phyloP scores from a whole-genome alignment of 257 asterid species.

The Vinca minor region DNA sequence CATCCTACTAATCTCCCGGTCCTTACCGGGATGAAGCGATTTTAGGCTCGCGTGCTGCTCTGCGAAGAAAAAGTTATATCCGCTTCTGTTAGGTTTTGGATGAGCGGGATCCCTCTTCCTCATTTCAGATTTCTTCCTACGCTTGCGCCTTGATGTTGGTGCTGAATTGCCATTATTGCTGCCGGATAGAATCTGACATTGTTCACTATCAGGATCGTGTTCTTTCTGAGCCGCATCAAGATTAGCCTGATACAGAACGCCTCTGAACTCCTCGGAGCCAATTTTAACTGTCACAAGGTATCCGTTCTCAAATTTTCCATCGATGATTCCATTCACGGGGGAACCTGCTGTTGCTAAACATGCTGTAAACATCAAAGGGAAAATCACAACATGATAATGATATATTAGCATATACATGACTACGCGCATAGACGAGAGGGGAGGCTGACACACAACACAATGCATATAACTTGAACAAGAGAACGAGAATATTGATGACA shows the following conservation, averaged over 20 bases:
- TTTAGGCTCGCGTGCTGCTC: slow-evolving; percentile 76
- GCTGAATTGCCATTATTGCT: slow-evolving; percentile 13
- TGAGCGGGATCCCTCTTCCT: slow-evolving; percentile 70
- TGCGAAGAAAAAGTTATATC: slow-evolving; percentile 84
- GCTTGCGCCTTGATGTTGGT: slow-evolving; percentile 35
- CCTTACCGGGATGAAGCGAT: slow-evolving; percentile 57
- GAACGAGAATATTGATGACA: too few relatives aligned
- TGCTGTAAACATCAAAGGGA: background rate
- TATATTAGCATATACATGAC: background rate
- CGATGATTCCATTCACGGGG: slow-evolving; percentile 59
- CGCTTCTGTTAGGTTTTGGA: slow-evolving; percentile 89
- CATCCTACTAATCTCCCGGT: slow-evolving; percentile 71
- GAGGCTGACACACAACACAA: too few relatives aligned
- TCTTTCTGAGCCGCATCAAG: slow-evolving; percentile 12
- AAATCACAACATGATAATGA: background rate
- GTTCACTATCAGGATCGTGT: too few relatives aligned
- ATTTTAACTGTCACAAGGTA: slow-evolving; percentile 67
- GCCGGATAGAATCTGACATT: slow-evolving; percentile 23
- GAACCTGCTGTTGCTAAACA: slow-evolving; percentile 7
- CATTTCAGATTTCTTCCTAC: slow-evolving; percentile 70
- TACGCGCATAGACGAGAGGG: too few relatives aligned
- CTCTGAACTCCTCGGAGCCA: slow-evolving; percentile 65
- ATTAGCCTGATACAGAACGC: slow-evolving; percentile 64
- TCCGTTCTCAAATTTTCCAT: slow-evolving; percentile 84
- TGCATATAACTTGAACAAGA: too few relatives aligned